These are phyloP conservation scores for Lotus japonicus DNA, from an alignment of 306 rosid species.

Conservation along the genomic window DNA sequence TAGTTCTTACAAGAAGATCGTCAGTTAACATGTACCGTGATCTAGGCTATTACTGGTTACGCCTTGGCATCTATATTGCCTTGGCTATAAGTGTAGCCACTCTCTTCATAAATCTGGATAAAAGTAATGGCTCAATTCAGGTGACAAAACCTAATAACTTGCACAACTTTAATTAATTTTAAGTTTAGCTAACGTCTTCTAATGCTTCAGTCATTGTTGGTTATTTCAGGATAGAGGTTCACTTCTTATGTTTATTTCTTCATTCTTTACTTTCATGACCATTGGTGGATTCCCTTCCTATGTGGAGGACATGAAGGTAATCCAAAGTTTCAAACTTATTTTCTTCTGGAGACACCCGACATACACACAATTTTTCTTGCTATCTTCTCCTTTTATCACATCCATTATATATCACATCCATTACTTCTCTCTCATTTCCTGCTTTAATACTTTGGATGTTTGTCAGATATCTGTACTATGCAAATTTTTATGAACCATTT, in stretches of 20 bases:
- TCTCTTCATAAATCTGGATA: conserved; percentile 32
- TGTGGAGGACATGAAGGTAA: conserved; percentile 82
- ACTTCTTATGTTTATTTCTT: conserved; percentile 46
- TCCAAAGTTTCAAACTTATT: background rate
- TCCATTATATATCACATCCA: too few relatives aligned
- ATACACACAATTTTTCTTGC: too few relatives aligned
- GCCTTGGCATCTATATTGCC: conserved; percentile 40
- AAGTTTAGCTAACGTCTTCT: background rate
- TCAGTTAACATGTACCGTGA: conserved; percentile 59
- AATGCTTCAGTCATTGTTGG: background rate
- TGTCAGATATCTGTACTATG: too few relatives aligned
- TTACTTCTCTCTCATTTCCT: too few relatives aligned
- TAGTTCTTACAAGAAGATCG: conserved; percentile 52
- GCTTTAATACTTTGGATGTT: too few relatives aligned
- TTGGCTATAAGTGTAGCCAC: conserved; percentile 39
- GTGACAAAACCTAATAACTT: conserved; percentile 19
- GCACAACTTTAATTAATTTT: background rate
- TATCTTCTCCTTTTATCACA: too few relatives aligned
- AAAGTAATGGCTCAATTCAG: conserved; percentile 35
- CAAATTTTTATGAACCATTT: too few relatives aligned
- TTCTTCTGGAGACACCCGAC: too few relatives aligned
- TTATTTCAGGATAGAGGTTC: conserved; percentile 58
- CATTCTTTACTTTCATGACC: conserved; percentile 81
- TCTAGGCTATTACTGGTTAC: conserved; percentile 70
- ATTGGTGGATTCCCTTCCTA: conserved; percentile 86